Evolutionary conservation across 2,329 filamentous ascomycete species (phyloP).

Genomic region (Myotisia sp.): DNA sequence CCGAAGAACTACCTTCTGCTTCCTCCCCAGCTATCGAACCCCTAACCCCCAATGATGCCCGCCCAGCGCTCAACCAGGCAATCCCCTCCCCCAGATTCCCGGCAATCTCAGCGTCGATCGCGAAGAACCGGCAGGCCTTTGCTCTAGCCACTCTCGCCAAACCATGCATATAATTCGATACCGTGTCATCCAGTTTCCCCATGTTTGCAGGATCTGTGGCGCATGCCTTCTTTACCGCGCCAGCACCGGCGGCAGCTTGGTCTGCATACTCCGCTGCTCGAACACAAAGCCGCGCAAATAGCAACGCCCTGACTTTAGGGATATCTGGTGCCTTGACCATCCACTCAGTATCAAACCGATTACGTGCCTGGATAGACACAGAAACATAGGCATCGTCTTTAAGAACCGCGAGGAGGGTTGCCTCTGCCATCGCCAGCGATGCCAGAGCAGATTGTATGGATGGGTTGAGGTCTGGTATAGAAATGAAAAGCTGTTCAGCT

Average conservation of each 20-base stretch:
- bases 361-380: conserved; percentile 64
- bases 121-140: conserved; percentile 80
- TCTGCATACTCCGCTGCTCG: conserved; percentile 78
- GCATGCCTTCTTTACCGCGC: conserved; percentile 19
- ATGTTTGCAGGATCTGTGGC: conserved; percentile 6
- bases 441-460: conserved; percentile 30
- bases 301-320: conserved; percentile 71
- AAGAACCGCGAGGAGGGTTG: conserved; percentile 73
- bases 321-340: conserved; percentile 87
- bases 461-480: conserved; percentile 34
- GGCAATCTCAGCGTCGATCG: conserved; percentile 70
- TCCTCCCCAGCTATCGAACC: conserved; percentile 30
- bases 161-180: conserved; percentile 63
- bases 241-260: conserved; percentile 46
- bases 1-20: conserved; percentile 23
- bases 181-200: conserved; percentile 46
- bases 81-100: conserved; percentile 73
- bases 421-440: conserved; percentile 63
- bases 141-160: conserved; percentile 61
- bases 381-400: conserved; percentile 92
- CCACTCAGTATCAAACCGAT: conserved; percentile 79
- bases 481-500: conserved; percentile 7
- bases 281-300: conserved; percentile 77
- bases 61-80: conserved; percentile 69
- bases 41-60: conserved; percentile 55